Evolutionary conservation across 352 stramenopile species (phyloP).

Genomic region (Globisporangium recalcitrans): DNA sequence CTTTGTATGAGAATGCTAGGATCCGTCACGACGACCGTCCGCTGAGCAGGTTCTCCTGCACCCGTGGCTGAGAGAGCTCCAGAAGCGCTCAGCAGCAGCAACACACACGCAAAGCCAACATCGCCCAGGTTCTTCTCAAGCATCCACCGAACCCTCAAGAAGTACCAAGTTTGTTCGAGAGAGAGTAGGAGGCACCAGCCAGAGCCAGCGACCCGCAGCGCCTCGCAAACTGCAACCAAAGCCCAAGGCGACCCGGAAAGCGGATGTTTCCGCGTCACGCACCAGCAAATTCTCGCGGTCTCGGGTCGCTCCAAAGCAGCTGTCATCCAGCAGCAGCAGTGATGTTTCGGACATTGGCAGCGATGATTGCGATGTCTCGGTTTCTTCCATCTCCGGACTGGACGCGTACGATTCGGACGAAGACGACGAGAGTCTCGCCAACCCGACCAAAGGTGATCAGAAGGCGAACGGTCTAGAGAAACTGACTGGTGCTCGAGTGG

Average conservation of each 20-base stretch:
- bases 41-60: constrained; percentile 50
- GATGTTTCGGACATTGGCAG: constrained; percentile 1
- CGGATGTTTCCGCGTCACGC: neutral
- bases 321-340: constrained; percentile 16
- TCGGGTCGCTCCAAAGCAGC: neutral
- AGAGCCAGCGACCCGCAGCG: neutral
- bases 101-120: neutral
- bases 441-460: neutral
- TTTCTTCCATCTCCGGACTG: neutral
- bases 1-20: constrained; percentile 17
- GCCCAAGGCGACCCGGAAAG: neutral
- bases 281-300: neutral
- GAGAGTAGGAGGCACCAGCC: neutral
- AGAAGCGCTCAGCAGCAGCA: constrained; percentile 27
- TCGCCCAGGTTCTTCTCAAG: neutral
- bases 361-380: neutral
- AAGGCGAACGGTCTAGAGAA: neutral
- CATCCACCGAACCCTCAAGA: neutral
- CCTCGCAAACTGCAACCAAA: constrained; percentile 2
- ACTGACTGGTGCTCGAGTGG: neutral
- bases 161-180: neutral
- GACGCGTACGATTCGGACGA: neutral
- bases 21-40: constrained; percentile 35
- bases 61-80: constrained; percentile 49
- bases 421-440: neutral